Base-by-base conservation (phyloP, 106 monocot genomes). In the Iris macrosiphon region DNA sequence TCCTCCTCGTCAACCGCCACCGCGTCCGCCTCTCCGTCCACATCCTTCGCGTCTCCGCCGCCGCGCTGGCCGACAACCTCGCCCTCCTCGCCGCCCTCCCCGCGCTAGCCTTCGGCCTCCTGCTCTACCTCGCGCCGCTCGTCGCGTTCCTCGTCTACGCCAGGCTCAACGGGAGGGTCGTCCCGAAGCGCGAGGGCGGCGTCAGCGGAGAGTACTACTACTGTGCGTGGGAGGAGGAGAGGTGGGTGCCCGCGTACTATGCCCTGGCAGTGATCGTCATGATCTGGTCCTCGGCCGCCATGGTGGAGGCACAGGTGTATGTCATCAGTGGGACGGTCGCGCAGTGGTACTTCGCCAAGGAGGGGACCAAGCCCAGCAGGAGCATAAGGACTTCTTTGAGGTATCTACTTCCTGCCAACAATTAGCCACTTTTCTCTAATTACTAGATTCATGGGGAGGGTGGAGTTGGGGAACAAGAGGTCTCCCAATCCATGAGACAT, bases 301-400 rank as follows among this genome's bases (percentile, higher is more conserved):
- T 87, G 74, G 30, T 88, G 31, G 88, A 94, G 69, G 81, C 81
- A 10, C 71, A 88, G 56, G 79, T 76, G 53, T 94, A 73, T 74
- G 88, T 85, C 45, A 75, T 84, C 46, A 88, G 84, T 48, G 93
- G 84, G 48, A 81, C 84, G 34, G 39, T 94, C n/a, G 88, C 88
- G 11, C 83, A 81, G 64, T 94, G 93, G 93, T 94, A 88, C 55
- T 94, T 94, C 70, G 53, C 63, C 21, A 59, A 50, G 55, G 93
- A 85, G 49, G 66, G 44, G 35, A 60, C 40, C 3, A 84, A 67
- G 50, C 81, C 72, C 20, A 49, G 32, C 1, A 44, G 63, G 59
- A 79, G 75, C 69, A 78, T 94, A 37, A 61, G 81, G 63, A 81
- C 45, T 56, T 94, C 93, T 45, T 47, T 94, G 52, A 94, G 93